Evolutionary conservation across 2,329 filamentous ascomycete genomes (phyloP).

Genomic region (Penicillium digitatum): DNA sequence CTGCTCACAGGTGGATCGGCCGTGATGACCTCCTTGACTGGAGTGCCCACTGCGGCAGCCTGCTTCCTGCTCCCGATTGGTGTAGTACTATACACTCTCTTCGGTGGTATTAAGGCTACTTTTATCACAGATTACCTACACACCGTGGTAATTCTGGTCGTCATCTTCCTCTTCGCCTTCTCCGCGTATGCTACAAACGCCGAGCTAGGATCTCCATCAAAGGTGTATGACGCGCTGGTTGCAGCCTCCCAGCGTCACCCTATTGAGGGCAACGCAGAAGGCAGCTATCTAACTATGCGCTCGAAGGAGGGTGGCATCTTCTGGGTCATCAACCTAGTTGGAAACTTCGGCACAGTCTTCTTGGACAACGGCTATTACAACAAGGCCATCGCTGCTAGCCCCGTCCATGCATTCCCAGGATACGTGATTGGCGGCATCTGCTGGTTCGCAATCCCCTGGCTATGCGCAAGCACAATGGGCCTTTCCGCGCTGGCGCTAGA

Average conservation of each 20-base stretch:
- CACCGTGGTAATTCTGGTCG: conserved; percentile 68
- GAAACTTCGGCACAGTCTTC: conserved; percentile 62
- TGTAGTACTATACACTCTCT: conserved; percentile 73
- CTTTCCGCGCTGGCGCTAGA: conserved; percentile 77
- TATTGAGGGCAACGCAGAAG: conserved; percentile 72
- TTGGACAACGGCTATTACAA: conserved; percentile 86
- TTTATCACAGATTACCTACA: conserved; percentile 85
- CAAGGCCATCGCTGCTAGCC: conserved; percentile 85
- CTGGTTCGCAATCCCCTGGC: conserved; percentile 92
- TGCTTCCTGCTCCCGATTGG: conserved; percentile 79
- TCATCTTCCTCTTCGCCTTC: conserved; percentile 81
- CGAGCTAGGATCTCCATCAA: conserved; percentile 67
- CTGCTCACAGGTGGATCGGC: conserved; percentile 78
- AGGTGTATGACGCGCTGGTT: conserved; percentile 73
- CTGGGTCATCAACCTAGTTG: conserved; percentile 85
- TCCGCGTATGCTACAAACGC: conserved; percentile 73
- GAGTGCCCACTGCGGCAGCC: conserved; percentile 72
- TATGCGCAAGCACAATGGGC: conserved; percentile 84
- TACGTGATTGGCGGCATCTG: conserved; percentile 82
- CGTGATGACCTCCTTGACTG: conserved; percentile 67
- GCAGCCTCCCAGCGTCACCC: conserved; percentile 66
- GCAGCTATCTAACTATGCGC: conserved; percentile 83
- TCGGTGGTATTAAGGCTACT: conserved; percentile 76
- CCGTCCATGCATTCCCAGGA: conserved; percentile 79
- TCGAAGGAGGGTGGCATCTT: conserved; percentile 79